Percentiles rank a stretch among this genome's conserved stretches.
Conservation (phyloP, 2,329 filamentous ascomycete genomes). For the Cordyceps cicadae region DNA sequence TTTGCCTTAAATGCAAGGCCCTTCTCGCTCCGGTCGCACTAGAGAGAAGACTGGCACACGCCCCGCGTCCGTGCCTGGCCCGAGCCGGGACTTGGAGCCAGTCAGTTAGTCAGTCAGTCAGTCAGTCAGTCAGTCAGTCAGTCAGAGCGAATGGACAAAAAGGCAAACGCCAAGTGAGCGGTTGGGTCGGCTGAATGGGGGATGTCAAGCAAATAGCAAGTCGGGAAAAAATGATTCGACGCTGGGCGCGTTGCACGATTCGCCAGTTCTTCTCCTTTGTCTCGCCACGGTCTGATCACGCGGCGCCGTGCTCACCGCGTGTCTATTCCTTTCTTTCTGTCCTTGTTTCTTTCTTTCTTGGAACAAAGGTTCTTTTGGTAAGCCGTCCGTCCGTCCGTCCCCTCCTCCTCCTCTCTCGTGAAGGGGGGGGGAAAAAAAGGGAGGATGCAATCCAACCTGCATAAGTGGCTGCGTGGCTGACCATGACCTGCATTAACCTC, state of each 20-base stretch:
- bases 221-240: not conserved
- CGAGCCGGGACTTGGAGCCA: not conserved
- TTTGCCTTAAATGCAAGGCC: not conserved
- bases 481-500: slow-evolving; percentile 5
- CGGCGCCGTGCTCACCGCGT: not conserved
- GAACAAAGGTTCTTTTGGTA: not conserved
- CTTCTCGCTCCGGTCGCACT: not conserved
- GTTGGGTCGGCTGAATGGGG: not conserved
- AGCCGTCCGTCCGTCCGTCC: not conserved
- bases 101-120: too few relatives aligned
- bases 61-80: not conserved
- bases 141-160: not conserved
- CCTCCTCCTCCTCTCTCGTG: not conserved
- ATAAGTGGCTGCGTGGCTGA: not conserved
- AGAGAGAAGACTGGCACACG: not conserved
- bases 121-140: too few relatives aligned
- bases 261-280: not conserved
- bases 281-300: not conserved
- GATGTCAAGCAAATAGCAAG: too few relatives aligned
- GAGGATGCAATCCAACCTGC: not conserved
- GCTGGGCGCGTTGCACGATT: not conserved
- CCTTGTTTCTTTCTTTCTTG: not conserved
- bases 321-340: not conserved
- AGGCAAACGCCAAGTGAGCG: not conserved
- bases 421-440: not conserved